These are phyloP conservation scores for Lactarius tabidus DNA, from an alignment of 768 basidiomycete species.

Conservation along the genomic window DNA sequence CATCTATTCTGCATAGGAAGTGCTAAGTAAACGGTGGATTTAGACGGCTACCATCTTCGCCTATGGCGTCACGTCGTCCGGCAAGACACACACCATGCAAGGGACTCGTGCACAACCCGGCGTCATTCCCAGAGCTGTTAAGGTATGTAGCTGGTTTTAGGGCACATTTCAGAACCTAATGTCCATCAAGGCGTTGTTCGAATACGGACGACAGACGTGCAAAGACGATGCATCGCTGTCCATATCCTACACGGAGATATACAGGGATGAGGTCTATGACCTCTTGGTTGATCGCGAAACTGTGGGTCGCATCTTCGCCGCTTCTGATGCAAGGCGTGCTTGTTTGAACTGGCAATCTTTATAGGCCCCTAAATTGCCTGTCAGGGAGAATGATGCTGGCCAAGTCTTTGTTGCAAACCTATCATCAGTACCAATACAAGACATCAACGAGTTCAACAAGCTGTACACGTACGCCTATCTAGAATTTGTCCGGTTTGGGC, in stretches of 20 bases:
- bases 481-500: not conserved
- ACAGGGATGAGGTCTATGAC: constrained; percentile 89
- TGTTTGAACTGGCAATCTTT: not conserved
- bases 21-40: not conserved
- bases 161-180: not conserved
- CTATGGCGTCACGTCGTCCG: constrained; percentile 88
- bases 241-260: constrained; percentile 85
- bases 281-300: constrained; percentile 69
- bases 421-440: constrained; percentile 36
- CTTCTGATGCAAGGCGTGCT: not conserved
- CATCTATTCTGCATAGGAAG: not conserved
- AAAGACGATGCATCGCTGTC: constrained; percentile 43
- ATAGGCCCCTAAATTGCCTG: constrained; percentile 51
- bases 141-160: constrained; percentile 40
- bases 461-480: constrained; percentile 41
- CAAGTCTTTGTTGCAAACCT: constrained; percentile 55
- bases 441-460: constrained; percentile 44
- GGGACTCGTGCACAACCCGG: constrained; percentile 70
- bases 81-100: constrained; percentile 94
- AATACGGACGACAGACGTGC: constrained; percentile 21
- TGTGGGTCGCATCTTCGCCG: constrained; percentile 37
- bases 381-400: constrained; percentile 49
- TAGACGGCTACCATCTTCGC: constrained; percentile 86
- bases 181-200: constrained; percentile 15
- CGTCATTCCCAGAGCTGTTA: constrained; percentile 79